Base-by-base conservation (phyloP, 192 early-diverging fungal species). In the Fimicolochytrium jonesii region DNA sequence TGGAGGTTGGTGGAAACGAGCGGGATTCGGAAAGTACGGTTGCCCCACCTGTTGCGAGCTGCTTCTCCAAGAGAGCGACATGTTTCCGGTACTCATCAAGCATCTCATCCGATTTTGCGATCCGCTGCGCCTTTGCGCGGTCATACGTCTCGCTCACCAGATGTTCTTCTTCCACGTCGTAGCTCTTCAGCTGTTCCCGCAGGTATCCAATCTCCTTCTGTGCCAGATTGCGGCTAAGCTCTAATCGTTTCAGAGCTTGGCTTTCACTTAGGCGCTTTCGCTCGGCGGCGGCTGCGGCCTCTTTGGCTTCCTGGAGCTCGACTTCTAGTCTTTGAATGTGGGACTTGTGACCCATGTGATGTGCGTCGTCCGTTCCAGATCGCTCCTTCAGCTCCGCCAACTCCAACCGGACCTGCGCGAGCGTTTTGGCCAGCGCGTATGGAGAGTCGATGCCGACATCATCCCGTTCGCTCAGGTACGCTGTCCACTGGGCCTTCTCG, bases 141-240 rank as follows among this genome's bases (percentile, higher is more conserved):
- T 88, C 85, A 47, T 86, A 84, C 28, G 70, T 71, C 9, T 70
- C 82, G 2, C 64, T 59, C 81, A 81, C 79, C 26, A 72, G 58
- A 11, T 61, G 61, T 0, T 48, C 57, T 48, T 84, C 78, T 51
- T 83, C 85, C 0, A 66, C 69, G 43, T 82, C 81, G 50, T 83
- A 83, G 4, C 76, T 56, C 0, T 45, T 41, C 72, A 90, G 58
- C 68, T 90, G 88, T 4, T 81, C 76, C 50, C 83, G 79, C 42
- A 90, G 56, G 70, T 83, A 80, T 34, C 77, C 78, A 0, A 79
- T 72, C 52, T 89, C 85, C 48, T 82, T 82, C 50, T 74, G 75
- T 6, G 79, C 69, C 17, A 90, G 62, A 33, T 33, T 43, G 6
- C 67, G 31, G 11, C 61, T 53, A 18, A 49, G 56, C 36, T 79